phyloP scores from a whole-genome alignment of 768 basidiomycete genomes.

The Phlebiopsis flavidoalba region DNA sequence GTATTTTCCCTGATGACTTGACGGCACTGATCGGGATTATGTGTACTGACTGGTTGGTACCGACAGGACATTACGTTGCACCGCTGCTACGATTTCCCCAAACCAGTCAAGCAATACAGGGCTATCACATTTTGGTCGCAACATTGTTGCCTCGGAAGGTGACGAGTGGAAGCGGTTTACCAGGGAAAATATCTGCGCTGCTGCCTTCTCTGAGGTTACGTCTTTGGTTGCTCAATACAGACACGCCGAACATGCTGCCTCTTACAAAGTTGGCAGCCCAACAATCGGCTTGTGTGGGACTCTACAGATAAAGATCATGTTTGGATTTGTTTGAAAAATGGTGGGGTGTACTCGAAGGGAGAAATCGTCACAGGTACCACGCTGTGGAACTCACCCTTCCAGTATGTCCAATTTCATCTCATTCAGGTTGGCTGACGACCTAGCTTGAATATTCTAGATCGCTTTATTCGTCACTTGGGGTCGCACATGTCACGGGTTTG shows the following conservation, averaged over 20 bases:
- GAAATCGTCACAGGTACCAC: constrained; percentile 40
- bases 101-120: constrained; percentile 43
- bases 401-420: constrained; percentile 26
- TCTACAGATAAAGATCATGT: constrained; percentile 29
- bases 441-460: constrained; percentile 29
- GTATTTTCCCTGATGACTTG: not conserved
- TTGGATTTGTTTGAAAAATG: constrained; percentile 34
- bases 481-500: constrained; percentile 59
- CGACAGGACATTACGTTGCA: constrained; percentile 48
- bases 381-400: constrained; percentile 49
- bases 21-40: not conserved
- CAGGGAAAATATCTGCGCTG: constrained; percentile 44
- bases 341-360: constrained; percentile 40
- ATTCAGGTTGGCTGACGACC: not conserved
- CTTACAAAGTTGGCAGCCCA: constrained; percentile 27
- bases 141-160: constrained; percentile 62
- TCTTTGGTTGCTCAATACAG: not conserved
- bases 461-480: constrained; percentile 52
- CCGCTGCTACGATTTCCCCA: constrained; percentile 53
- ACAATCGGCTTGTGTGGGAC: constrained; percentile 35
- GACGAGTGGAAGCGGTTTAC: constrained; percentile 63
- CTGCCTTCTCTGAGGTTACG: constrained; percentile 52
- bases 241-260: not conserved
- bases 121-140: constrained; percentile 46
- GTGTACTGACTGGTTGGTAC: no score